Evolutionary conservation across 169 alveolate genomes (phyloP).

Genomic region (Cryptosporidium ubiquitum): DNA sequence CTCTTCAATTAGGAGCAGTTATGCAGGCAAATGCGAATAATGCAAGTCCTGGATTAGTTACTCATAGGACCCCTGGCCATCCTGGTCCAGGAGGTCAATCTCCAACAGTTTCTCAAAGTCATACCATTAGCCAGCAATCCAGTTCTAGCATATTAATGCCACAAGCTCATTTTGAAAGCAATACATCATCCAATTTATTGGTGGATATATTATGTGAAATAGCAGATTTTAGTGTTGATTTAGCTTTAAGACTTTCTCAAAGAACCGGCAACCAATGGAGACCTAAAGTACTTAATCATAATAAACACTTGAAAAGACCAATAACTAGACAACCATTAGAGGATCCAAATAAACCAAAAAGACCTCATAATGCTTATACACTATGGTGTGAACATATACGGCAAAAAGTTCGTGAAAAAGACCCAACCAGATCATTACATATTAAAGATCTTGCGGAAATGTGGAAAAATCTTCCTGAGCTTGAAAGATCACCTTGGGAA

Average conservation of each 20-base stretch:
- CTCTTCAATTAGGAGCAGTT: slow-evolving; percentile 49
- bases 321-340: slow-evolving; percentile 60
- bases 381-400: slow-evolving; percentile 72
- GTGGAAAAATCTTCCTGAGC: slow-evolving; percentile 72
- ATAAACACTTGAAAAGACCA: slow-evolving; percentile 52
- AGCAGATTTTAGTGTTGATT: slow-evolving; percentile 64
- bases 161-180: slow-evolving; percentile 30
- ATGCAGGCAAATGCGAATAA: slow-evolving; percentile 20
- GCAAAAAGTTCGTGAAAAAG: slow-evolving; percentile 71
- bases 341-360: slow-evolving; percentile 62
- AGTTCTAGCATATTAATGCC: slow-evolving; percentile 31
- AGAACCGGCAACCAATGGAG: slow-evolving; percentile 71
- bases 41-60: slow-evolving; percentile 42
- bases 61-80: slow-evolving; percentile 18
- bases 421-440: slow-evolving; percentile 67
- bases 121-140: slow-evolving; percentile 15
- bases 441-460: slow-evolving; percentile 69
- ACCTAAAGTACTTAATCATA: slow-evolving; percentile 27
- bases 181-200: slow-evolving; percentile 16
- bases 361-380: slow-evolving; percentile 72
- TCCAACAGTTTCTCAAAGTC: slow-evolving; percentile 43
- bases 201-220: slow-evolving; percentile 60
- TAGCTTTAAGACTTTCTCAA: slow-evolving; percentile 55
- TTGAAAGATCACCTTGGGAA: slow-evolving; percentile 70
- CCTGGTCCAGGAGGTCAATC: slow-evolving; percentile 47